Evolutionary conservation across 768 basidiomycete genomes (phyloP), one percentile per base, ranked within the genome.

Genomic region (Tricholomella constricta): DNA sequence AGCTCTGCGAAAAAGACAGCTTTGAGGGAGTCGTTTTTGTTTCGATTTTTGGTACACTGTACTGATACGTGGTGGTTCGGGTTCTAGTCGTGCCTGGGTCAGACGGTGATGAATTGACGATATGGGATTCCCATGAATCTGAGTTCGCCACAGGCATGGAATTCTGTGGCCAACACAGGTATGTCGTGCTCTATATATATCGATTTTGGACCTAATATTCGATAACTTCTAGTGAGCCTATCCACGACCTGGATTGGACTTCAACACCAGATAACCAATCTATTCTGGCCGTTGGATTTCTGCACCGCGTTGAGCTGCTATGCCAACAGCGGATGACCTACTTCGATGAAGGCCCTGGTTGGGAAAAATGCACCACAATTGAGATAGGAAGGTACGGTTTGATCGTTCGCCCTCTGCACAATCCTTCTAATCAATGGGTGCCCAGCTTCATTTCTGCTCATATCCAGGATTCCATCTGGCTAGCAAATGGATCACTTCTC

Each of bases 111-210:
- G 92, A 95, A 64, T 69, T 98, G 41, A 94, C 93, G 0, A 93
- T 98, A 15, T 98, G 96, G 96, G 94, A 98, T 69, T 97, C 94
- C 0, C 88, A 88, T 46, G 90, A 91, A 68, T 94, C 91, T 15
- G 91, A 96, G 68, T 98, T 98, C 68, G 85, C 92, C 7, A 88
- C 89, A 4, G 95, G 95, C 2, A 73, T 95, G 43, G 95, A 97
- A 68, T 89, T 86, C 64, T 76, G 78, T 36, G 75, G 78, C 34
- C 67, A 82, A 12, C 86, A 82, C 55, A 77, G 74, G 91, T 91
- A 62, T 58, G 75, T 58, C 42, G 12, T 36, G 20, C 14, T 52
- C 15, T 47, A 27, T 27, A 36, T 34, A 26, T 23, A 10, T 38
- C 10, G 31, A n/a, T 7, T 32, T 14, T 43, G n/a, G 31, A n/a